A percentile compares a stretch with the other conserved stretches of the same genome.
phyloP scores from a whole-genome alignment of 257 asterid species.

The Voacanga thouarsii region DNA sequence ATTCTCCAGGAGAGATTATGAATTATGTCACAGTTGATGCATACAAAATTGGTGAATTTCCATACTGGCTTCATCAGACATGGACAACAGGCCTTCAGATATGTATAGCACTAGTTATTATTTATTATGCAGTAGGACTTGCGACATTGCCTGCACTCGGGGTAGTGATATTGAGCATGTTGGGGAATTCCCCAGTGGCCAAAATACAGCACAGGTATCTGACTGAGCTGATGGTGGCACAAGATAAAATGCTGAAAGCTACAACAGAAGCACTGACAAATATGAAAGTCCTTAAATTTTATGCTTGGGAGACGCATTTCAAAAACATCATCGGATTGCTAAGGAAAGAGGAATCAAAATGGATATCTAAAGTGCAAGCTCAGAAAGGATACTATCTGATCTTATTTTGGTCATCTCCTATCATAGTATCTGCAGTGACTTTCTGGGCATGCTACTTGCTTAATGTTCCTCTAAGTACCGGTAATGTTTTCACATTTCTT shows the following conservation, averaged over 20 bases:
- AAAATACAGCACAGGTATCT: slow-evolving; percentile 31
- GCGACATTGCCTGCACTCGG: slow-evolving; percentile 29
- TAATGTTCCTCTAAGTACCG: slow-evolving; percentile 28
- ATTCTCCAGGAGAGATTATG: slow-evolving; percentile 38
- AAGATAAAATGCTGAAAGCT: slow-evolving; percentile 35
- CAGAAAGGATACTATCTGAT: slow-evolving; percentile 29
- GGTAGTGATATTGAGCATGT: slow-evolving; percentile 22
- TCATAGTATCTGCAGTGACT: slow-evolving; percentile 33
- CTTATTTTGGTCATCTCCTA: slow-evolving; percentile 42
- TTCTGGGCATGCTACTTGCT: slow-evolving; percentile 35
- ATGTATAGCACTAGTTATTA: slow-evolving; percentile 24
- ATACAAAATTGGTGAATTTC: slow-evolving; percentile 33
- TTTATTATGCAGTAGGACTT: slow-evolving; percentile 32
- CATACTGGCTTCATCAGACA: slow-evolving; percentile 34
- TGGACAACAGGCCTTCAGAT: slow-evolving; percentile 38
- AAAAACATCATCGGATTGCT: slow-evolving; percentile 21
- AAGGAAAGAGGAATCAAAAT: slow-evolving; percentile 27
- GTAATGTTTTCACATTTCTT: slow-evolving; percentile 35
- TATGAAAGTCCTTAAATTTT: slow-evolving; percentile 38
- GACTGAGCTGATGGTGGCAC: slow-evolving; percentile 33
- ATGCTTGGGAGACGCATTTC: slow-evolving; percentile 42
- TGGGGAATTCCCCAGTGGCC: slow-evolving; percentile 33
- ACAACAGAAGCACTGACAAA: slow-evolving; percentile 30
- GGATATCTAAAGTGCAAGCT: slow-evolving; percentile 22
- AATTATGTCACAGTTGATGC: slow-evolving; percentile 39